Conservation (phyloP, 2,329 filamentous ascomycete genomes). For the Hyphodiscus sp. region DNA sequence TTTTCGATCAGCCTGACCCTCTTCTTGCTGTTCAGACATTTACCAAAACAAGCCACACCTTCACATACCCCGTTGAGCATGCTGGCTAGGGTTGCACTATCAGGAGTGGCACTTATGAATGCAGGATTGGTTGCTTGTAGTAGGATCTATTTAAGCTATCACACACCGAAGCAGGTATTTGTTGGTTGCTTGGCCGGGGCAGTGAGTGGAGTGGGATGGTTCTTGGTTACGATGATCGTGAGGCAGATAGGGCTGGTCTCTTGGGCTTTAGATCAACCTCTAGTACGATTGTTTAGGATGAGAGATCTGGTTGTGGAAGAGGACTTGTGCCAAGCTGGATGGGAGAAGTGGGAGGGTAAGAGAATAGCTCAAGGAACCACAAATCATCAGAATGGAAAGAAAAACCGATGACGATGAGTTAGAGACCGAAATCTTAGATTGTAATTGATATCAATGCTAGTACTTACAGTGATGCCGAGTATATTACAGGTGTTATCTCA, state of each 20-base stretch:
- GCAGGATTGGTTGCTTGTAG: conserved; percentile 71
- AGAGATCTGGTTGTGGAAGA: conserved; percentile 83
- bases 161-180: conserved; percentile 82
- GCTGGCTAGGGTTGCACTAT: conserved; percentile 48
- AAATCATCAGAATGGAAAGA: conserved; percentile 16
- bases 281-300: conserved; percentile 62
- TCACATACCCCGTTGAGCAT: conserved; percentile 51
- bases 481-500: too few relatives aligned
- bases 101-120: conserved; percentile 50
- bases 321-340: conserved; percentile 84
- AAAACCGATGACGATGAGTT: conserved; percentile 17
- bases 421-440: background rate
- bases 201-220: conserved; percentile 72
- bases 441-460: too few relatives aligned
- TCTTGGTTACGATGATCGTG: conserved; percentile 59
- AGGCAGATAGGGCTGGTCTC: conserved; percentile 63
- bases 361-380: conserved; percentile 30
- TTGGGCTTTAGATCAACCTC: conserved; percentile 61
- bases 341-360: conserved; percentile 75
- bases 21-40: conserved; percentile 78
- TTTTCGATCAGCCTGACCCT: conserved; percentile 80
- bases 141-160: conserved; percentile 86
- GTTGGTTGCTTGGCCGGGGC: conserved; percentile 68
- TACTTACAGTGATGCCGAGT: too few relatives aligned
- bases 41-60: conserved; percentile 40